Evolutionary conservation across 192 early-diverging fungal species (phyloP), one percentile per base, ranked within the genome.

Genomic region (Martensiomyces pterosporus): DNA sequence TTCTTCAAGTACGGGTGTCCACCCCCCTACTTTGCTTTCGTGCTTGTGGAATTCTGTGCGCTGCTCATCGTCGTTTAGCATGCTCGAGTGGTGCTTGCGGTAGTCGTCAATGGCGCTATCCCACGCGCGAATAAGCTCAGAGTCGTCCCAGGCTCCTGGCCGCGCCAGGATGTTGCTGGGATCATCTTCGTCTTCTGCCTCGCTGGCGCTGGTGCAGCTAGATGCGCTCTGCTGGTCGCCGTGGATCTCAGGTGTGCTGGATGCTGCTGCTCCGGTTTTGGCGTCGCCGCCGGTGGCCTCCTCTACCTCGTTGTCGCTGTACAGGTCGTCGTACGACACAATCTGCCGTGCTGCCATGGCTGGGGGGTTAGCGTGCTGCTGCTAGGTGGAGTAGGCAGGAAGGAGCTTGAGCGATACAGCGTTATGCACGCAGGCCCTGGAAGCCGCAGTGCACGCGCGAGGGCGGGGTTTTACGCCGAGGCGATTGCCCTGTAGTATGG

Each of bases 91-190:
- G 9, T 56, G 39, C 47, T 56, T 47, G 56, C 78, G 79, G 47
- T 81, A 85, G 36, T 78, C 73, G 17, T 64, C 74, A 8, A 83
- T 67, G 6, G 82, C 78, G 39, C 43, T 52, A 26, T 85, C 82
- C 84, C 84, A 85, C 1, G 80, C 79, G 16, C 64, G 75, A 37
- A 85, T 77, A 26, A 85, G 65, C 17, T 69, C 79, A 7, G 55
- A 61, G 38, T 85, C 84, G 22, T 85, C 80, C 84, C 84, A 85
- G n/a, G 48, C 44, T 18, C 43, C 54, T 21, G 52, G 18, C 25
- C 47, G 27, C 3, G 50, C 51, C 32, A 55, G 17, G 13, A 37
- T 37, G 32, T 24, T 34, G 14, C 14, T 22, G 27, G n/a, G 14
- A 33, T 41, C 10, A 17, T 17, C 46, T 15, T 47, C 41, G n/a